These are phyloP conservation scores for Magnolia kwangsiensis DNA, from an alignment of 164 flowering plant genomes.

Conservation along the genomic window DNA sequence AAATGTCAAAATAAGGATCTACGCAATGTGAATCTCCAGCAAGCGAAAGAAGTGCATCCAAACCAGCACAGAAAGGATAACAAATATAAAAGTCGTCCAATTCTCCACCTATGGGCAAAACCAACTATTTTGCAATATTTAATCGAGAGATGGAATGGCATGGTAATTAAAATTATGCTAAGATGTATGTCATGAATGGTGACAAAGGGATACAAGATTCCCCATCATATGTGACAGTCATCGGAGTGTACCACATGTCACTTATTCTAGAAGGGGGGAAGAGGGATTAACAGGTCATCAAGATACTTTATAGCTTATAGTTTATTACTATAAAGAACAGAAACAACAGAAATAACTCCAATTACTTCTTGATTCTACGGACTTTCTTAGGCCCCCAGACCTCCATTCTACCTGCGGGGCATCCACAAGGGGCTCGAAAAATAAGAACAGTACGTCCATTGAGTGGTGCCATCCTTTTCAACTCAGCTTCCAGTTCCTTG, in stretches of 20 bases:
- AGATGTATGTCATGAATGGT: constrained; percentile 10
- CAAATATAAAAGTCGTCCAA: not conserved
- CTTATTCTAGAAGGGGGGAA: constrained; percentile 6
- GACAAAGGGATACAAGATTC: constrained; percentile 13
- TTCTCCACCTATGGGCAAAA: not conserved
- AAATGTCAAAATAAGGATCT: no score
- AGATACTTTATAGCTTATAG: constrained; percentile 11
- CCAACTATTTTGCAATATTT: not conserved
- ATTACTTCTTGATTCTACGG: constrained; percentile 50
- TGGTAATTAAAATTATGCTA: constrained; percentile 5
- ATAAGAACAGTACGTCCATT: constrained; percentile 61
- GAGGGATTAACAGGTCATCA: constrained; percentile 11
- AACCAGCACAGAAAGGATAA: not conserved
- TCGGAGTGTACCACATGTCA: constrained; percentile 3
- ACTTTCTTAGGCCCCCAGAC: constrained; percentile 56
- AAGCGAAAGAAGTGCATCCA: no score
- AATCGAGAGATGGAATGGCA: not conserved
- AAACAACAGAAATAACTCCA: not conserved
- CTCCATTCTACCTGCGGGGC: constrained; percentile 57
- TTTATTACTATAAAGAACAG: constrained; percentile 18
- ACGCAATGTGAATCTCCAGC: no score
- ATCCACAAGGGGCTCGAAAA: constrained; percentile 58
- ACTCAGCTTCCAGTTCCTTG: constrained; percentile 51
- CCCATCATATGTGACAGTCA: constrained; percentile 20
- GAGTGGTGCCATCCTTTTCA: constrained; percentile 59